phyloP scores from a whole-genome alignment of 495 filamentous ascomycete genomes.

The Penicillium canescens region DNA sequence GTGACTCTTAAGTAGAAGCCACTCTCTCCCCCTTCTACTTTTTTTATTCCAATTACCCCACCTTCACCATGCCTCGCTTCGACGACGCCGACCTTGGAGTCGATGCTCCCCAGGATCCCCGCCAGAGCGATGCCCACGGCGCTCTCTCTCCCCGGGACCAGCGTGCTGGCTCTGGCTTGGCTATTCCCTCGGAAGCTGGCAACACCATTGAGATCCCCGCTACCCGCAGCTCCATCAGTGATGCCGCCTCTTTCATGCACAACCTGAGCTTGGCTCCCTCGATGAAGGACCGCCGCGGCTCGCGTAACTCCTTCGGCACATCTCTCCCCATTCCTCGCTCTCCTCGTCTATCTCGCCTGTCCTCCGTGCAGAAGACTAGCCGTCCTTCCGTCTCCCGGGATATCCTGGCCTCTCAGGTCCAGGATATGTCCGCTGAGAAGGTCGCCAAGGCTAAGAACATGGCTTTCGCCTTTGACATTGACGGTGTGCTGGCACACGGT shows the following conservation, averaged over 20 bases:
- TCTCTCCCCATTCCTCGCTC: slow-evolving; percentile 75
- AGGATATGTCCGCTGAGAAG: slow-evolving; percentile 70
- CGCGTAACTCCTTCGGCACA: slow-evolving; percentile 78
- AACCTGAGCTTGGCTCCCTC: slow-evolving; percentile 67
- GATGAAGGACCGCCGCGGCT: slow-evolving; percentile 63
- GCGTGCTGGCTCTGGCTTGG: slow-evolving; percentile 28
- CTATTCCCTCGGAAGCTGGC: slow-evolving; percentile 49
- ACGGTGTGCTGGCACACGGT: slow-evolving; percentile 83
- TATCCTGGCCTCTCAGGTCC: slow-evolving; percentile 70
- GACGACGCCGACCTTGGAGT: slow-evolving; percentile 57
- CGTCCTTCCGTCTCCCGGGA: slow-evolving; percentile 59
- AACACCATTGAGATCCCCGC: slow-evolving; percentile 72
- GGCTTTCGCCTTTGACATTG: slow-evolving; percentile 91
- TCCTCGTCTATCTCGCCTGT: slow-evolving; percentile 67
- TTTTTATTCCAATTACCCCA: background rate
- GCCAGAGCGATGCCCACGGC: slow-evolving; percentile 13
- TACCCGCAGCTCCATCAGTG: slow-evolving; percentile 65
- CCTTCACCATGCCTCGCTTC: slow-evolving; percentile 60
- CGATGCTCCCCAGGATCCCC: slow-evolving; percentile 38
- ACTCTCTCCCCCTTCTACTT: slow-evolving; percentile 2
- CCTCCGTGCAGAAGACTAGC: slow-evolving; percentile 46
- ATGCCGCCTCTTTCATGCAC: slow-evolving; percentile 73
- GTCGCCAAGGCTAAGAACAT: slow-evolving; percentile 65
- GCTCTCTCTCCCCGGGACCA: slow-evolving; percentile 30
- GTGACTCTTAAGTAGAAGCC: slow-evolving; percentile 10